Percentiles rank a stretch among this genome's conserved stretches.
Evolutionary conservation across 2,329 filamentous ascomycete genomes (phyloP).

Genomic region (Hirsutella minnesotensis): DNA sequence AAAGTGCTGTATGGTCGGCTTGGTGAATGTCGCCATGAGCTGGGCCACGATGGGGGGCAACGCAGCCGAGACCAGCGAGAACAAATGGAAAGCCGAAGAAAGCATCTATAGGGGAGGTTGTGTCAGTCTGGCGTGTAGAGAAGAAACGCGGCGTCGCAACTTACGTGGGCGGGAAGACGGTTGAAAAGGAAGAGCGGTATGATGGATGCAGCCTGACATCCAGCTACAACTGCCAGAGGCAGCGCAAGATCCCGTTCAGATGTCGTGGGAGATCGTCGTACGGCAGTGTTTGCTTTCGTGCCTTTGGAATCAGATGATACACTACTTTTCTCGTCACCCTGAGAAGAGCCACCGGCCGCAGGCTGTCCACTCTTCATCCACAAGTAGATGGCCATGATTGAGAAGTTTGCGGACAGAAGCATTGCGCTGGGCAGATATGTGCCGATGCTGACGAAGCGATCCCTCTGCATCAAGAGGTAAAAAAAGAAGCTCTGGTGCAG

Average conservation of each 20-base stretch:
- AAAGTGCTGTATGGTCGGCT: conserved; percentile 56
- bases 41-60: conserved; percentile 47
- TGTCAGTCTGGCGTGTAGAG: not conserved
- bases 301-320: not conserved
- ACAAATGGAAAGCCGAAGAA: conserved; percentile 43
- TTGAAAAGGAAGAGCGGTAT: conserved; percentile 84
- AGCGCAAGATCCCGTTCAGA: conserved; percentile 57
- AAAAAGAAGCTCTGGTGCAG: conserved; percentile 99
- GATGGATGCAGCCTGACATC: conserved; percentile 64
- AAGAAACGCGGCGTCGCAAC: conserved; percentile 12
- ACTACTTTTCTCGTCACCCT: not conserved
- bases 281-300: conserved; percentile 15
- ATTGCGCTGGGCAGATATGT: conserved; percentile 97
- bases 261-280: conserved; percentile 14
- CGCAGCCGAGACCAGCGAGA: conserved; percentile 40
- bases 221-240: conserved; percentile 61
- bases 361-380: conserved; percentile 76
- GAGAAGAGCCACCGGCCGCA: not conserved
- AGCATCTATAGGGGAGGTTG: conserved; percentile 35
- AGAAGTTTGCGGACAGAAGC: conserved; percentile 89
- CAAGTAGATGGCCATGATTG: conserved; percentile 85
- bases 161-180: conserved; percentile 52
- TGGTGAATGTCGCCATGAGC: conserved; percentile 37
- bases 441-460: conserved; percentile 93
- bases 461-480: conserved; percentile 83